These are phyloP conservation scores for Amanita pseudoporphyria DNA, from an alignment of 768 basidiomycete genomes.

Conservation along the genomic window DNA sequence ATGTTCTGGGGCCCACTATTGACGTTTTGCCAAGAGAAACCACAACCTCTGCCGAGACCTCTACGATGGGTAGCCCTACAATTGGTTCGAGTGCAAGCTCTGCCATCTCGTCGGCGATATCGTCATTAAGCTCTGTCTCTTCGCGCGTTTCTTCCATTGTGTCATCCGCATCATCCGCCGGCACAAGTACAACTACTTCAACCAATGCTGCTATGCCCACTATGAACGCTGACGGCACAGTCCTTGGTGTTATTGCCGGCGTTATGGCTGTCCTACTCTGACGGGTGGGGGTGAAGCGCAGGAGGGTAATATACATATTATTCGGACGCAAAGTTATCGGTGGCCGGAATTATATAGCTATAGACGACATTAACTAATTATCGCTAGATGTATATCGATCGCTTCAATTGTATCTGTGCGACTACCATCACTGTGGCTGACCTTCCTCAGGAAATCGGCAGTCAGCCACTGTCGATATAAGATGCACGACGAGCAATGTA, in stretches of 20 bases:
- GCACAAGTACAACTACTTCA: neutral
- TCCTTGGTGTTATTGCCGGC: conserved; percentile 7
- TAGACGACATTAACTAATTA: neutral
- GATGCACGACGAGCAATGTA: neutral
- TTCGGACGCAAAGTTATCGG: neutral
- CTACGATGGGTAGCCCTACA: neutral
- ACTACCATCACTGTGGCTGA: neutral
- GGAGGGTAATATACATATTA: neutral
- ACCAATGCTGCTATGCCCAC: conserved; percentile 6
- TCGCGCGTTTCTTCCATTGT: conserved; percentile 1
- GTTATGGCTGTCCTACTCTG: conserved; percentile 7
- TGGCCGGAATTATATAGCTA: too few relatives aligned
- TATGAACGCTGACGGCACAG: conserved; percentile 5
- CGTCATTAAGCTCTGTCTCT: conserved; percentile 3
- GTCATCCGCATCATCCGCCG: neutral
- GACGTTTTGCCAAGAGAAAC: neutral
- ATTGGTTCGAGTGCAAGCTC: neutral
- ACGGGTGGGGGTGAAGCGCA: neutral
- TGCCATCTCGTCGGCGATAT: neutral
- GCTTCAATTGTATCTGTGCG: neutral
- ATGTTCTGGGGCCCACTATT: neutral
- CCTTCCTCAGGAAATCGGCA: neutral
- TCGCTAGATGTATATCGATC: neutral
- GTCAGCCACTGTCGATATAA: conserved; percentile 4
- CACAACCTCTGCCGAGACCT: neutral